phyloP scores from a whole-genome alignment of 345 rosid genomes.

The Citrus inodora region DNA sequence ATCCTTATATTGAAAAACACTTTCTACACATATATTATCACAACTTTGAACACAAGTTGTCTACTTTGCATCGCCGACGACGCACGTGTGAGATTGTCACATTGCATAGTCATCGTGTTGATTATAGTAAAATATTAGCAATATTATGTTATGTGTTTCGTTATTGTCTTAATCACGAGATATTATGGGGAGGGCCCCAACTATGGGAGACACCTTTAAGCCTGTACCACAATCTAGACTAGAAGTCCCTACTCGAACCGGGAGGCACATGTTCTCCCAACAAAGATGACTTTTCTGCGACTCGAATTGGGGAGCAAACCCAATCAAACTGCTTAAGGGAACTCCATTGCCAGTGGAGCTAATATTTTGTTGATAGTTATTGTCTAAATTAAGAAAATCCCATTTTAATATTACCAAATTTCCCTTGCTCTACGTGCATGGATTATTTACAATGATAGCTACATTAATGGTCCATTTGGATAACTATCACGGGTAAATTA shows the following conservation, averaged over 20 bases:
- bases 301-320: rapidly evolving
- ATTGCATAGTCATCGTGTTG: neutral
- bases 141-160: too few relatives aligned
- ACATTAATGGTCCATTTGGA: neutral
- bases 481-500: neutral
- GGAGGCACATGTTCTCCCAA: too few relatives aligned
- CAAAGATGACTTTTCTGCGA: too few relatives aligned
- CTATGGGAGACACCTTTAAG: too few relatives aligned
- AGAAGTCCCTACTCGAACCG: rapidly evolving
- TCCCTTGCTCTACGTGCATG: conserved; percentile 2
- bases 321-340: rapidly evolving
- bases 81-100: neutral
- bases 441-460: neutral
- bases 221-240: rapidly evolving
- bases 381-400: too few relatives aligned
- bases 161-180: too few relatives aligned
- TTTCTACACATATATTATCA: neutral
- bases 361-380: too few relatives aligned
- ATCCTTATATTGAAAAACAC: too few relatives aligned
- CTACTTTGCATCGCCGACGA: neutral
- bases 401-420: neutral
- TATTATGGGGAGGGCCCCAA: too few relatives aligned
- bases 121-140: neutral
- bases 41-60: neutral
- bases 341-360: rapidly evolving